Evolutionary conservation across 805 yeast species (phyloP).

Genomic region (Candida railenensis): DNA sequence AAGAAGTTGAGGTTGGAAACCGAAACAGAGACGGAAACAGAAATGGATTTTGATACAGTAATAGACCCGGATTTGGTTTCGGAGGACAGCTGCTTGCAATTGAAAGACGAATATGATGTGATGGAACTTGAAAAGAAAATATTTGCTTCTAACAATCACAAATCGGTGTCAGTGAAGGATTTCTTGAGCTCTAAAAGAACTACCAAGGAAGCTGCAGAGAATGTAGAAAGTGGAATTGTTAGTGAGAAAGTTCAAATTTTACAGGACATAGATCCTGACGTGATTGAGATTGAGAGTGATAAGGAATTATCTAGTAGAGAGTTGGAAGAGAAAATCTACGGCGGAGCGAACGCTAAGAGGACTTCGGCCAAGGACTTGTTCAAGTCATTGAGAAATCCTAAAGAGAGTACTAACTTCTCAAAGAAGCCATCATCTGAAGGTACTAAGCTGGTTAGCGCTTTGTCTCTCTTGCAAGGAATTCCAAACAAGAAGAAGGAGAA

Average conservation of each 20-base stretch:
- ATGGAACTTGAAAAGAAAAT: slow-evolving; percentile 23
- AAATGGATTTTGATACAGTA: slow-evolving; percentile 4
- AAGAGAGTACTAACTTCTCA: neutral
- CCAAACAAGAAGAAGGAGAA: neutral
- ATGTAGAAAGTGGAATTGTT: too few species aligned
- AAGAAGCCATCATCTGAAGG: neutral
- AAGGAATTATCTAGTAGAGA: slow-evolving; percentile 4
- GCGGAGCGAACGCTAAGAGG: slow-evolving; percentile 14
- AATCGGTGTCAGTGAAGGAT: slow-evolving; percentile 18
- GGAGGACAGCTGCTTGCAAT: neutral
- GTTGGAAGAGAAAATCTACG: slow-evolving; percentile 21
- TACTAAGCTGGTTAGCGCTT: neutral
- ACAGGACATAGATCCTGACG: neutral
- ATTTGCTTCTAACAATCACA: slow-evolving; percentile 12
- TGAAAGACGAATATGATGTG: slow-evolving; percentile 17
- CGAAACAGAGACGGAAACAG: slow-evolving; percentile 4
- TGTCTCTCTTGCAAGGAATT: neutral
- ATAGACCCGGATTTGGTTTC: neutral
- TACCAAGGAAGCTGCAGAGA: neutral
- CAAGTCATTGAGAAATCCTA: slow-evolving; percentile 43
- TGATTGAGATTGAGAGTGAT: slow-evolving; percentile 3
- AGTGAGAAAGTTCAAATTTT: too few species aligned
- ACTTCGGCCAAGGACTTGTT: slow-evolving; percentile 43
- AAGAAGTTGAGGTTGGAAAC: slow-evolving; percentile 3
- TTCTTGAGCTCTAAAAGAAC: slow-evolving; percentile 13